Evolutionary conservation across 805 yeast genomes (phyloP).

Genomic region (Wickerhamiella azyma): DNA sequence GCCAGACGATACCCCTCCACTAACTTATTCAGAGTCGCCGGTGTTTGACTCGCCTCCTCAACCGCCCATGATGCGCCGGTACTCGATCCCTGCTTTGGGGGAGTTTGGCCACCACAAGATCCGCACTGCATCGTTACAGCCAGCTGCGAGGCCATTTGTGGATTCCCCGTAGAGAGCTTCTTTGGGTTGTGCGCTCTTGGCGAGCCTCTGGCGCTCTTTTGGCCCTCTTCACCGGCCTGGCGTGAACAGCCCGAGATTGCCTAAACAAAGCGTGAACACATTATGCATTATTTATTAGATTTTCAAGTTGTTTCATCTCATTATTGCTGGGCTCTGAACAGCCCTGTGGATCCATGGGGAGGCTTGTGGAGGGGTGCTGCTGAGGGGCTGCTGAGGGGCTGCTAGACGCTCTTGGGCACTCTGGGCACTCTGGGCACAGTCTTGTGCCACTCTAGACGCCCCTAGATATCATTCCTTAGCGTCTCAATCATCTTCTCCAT

Average conservation of each 20-base stretch:
- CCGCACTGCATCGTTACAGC: conserved; percentile 17
- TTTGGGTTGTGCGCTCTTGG: not conserved
- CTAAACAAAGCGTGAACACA: too few relatives aligned
- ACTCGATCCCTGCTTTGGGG: conserved; percentile 4
- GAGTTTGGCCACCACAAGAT: conserved; percentile 8
- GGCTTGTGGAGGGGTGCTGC: too few relatives aligned
- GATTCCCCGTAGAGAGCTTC: not conserved
- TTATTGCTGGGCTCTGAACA: not conserved
- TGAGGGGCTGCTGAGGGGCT: too few relatives aligned
- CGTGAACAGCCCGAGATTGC: too few relatives aligned
- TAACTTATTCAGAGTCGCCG: not conserved
- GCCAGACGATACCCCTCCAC: conserved; percentile 5
- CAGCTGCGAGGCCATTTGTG: not conserved
- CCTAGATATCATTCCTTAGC: not conserved
- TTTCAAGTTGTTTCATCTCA: not conserved
- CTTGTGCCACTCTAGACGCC: too few relatives aligned
- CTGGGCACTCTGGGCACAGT: too few relatives aligned
- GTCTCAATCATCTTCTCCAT: not conserved
- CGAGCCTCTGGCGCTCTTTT: too few relatives aligned
- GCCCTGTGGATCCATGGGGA: too few relatives aligned
- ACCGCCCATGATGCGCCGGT: not conserved
- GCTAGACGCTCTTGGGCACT: too few relatives aligned
- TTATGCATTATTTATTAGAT: not conserved
- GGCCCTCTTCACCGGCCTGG: too few relatives aligned
- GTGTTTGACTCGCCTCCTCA: conserved; percentile 2